A percentile compares a stretch with the other conserved stretches of the same genome.
Evolutionary conservation across 768 basidiomycete genomes (phyloP).

Genomic region (Boletellus ananiceps): DNA sequence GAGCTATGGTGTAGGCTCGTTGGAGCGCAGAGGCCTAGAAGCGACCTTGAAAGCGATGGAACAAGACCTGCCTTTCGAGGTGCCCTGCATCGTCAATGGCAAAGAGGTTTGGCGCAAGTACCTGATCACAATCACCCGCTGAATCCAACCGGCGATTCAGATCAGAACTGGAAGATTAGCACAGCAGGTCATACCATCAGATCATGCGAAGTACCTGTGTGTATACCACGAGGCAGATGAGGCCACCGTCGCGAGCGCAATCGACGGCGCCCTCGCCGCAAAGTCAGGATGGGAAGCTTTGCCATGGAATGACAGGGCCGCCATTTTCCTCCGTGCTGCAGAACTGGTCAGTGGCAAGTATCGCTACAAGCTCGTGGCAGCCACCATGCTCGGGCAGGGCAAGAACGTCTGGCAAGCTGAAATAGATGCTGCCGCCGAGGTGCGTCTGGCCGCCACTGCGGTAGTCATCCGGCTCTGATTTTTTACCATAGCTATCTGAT

Average conservation of each 20-base stretch:
- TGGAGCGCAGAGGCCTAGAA: constrained; percentile 69
- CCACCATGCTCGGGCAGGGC: constrained; percentile 97
- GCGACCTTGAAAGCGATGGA: constrained; percentile 78
- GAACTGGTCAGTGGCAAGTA: constrained; percentile 96
- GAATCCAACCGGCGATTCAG: constrained; percentile 34
- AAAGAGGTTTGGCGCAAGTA: constrained; percentile 52
- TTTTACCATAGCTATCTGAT: constrained; percentile 59
- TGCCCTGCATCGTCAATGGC: constrained; percentile 91
- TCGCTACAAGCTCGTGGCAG: constrained; percentile 90
- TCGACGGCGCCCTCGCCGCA: constrained; percentile 82
- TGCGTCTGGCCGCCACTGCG: constrained; percentile 28
- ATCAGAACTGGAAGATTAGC: constrained; percentile 76
- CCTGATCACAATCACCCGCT: not conserved
- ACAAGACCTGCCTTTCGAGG: constrained; percentile 80
- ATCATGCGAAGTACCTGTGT: constrained; percentile 79
- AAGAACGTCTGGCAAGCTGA: constrained; percentile 99
- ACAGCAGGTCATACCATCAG: constrained; percentile 80
- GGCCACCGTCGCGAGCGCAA: constrained; percentile 69
- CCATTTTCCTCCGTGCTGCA: constrained; percentile 97
- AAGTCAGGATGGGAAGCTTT: constrained; percentile 88
- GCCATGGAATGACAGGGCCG: constrained; percentile 96
- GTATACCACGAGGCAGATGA: constrained; percentile 86
- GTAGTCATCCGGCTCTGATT: constrained; percentile 5
- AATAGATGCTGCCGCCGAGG: constrained; percentile 98
- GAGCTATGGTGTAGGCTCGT: constrained; percentile 71